These are phyloP conservation scores for Astrocystis sublimbata DNA, from an alignment of 495 filamentous ascomycete species.

Conservation along the genomic window DNA sequence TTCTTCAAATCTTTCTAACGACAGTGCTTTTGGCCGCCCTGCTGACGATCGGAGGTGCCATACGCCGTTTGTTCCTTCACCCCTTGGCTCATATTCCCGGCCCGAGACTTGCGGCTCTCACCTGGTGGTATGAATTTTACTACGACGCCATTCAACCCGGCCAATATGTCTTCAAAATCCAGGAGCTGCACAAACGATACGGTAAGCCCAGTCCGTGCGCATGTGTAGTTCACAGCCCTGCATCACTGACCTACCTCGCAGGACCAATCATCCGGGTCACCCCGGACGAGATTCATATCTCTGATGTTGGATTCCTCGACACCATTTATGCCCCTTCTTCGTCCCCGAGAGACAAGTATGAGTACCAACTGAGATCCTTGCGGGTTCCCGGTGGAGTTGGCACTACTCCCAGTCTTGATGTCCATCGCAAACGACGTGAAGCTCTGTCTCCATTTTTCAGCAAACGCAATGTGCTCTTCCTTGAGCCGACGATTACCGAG, in stretches of 20 bases:
- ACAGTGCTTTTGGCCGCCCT: conserved; percentile 23
- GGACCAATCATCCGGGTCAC: conserved; percentile 39
- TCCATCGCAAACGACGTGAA: conserved; percentile 28
- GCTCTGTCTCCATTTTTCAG: conserved; percentile 33
- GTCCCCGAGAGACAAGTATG: conserved; percentile 34
- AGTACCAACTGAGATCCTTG: conserved; percentile 33
- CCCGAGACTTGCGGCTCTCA: conserved; percentile 50
- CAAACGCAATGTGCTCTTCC: conserved; percentile 33
- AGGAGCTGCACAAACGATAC: conserved; percentile 29
- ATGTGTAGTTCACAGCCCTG: conserved; percentile 17
- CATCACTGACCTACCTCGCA: conserved; percentile 18
- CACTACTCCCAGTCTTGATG: conserved; percentile 31
- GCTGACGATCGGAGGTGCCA: conserved; percentile 21
- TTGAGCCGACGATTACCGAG: conserved; percentile 34
- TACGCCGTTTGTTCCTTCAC: conserved; percentile 42
- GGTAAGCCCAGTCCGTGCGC: conserved; percentile 34
- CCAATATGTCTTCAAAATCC: conserved; percentile 30
- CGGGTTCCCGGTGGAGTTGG: conserved; percentile 30
- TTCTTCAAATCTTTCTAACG: conserved; percentile 27
- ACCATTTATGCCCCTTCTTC: conserved; percentile 31
- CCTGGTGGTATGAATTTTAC: conserved; percentile 53
- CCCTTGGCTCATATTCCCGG: conserved; percentile 53
- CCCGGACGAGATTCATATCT: conserved; percentile 36
- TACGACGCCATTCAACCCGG: conserved; percentile 42
- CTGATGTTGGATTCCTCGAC: conserved; percentile 33